Percentiles rank a stretch among this genome's conserved stretches.
phyloP scores from a whole-genome alignment of 345 rosid genomes.

The Eucalyptus decipiens region DNA sequence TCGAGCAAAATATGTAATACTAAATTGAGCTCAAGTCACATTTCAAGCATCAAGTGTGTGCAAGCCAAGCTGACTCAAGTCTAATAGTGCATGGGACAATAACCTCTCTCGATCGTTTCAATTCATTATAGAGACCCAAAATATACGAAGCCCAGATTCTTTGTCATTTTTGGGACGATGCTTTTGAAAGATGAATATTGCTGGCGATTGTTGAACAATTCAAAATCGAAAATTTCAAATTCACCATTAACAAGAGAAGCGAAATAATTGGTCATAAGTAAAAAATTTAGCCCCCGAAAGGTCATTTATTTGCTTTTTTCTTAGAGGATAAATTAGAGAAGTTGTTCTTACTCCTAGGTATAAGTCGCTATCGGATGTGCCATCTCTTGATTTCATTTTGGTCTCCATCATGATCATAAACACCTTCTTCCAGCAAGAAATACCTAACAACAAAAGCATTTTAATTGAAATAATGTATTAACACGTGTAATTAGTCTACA shows the following conservation, averaged over 20 bases:
- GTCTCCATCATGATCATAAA: not conserved
- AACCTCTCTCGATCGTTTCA: not conserved
- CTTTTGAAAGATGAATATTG: not conserved
- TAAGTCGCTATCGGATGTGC: not conserved
- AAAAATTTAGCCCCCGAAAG: not conserved
- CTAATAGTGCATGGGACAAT: not conserved
- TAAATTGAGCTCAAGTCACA: not conserved
- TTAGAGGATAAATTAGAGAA: not conserved
- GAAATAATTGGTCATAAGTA: not conserved
- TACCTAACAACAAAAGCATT: not conserved
- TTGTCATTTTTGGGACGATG: fast-evolving
- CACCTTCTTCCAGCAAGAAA: not conserved
- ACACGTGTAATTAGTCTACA: not conserved
- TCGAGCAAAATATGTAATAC: not conserved
- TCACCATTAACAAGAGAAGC: not conserved
- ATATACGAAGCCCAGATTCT: not conserved
- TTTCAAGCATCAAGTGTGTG: not conserved
- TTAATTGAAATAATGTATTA: too few species aligned
- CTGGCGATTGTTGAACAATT: not conserved
- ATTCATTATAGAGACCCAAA: not conserved
- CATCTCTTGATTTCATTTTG: not conserved
- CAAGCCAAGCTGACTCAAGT: not conserved
- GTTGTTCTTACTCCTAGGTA: not conserved
- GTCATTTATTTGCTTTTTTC: not conserved
- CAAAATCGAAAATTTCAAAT: not conserved